Base-by-base conservation (phyloP, 2,329 filamentous ascomycete species). In the Verticillium klebahnii region DNA sequence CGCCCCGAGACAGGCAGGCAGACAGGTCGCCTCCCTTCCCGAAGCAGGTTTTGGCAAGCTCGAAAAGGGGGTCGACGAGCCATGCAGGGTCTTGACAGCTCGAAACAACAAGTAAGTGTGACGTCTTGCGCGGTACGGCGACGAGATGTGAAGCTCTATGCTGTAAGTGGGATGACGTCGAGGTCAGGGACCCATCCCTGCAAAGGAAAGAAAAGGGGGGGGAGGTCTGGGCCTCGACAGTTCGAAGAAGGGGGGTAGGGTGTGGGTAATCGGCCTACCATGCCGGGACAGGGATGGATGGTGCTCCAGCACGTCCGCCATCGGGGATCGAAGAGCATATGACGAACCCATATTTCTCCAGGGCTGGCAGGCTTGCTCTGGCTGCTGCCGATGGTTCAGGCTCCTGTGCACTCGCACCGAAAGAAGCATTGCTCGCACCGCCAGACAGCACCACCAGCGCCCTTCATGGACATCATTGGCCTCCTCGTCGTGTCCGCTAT, bases 401-500 rank as follows among this genome's bases (percentile, higher is more conserved):
- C n/a, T 50, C 5, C 34, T 50, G 45, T 23, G 54, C 54, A 56
- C 54, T 56, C n/a, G 54, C 25, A 56, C 11, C 40, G 17, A 32
- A 19, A 56, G 54, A 32, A 17, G 25, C 31, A 34, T 29, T 17
- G 54, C 29, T 32, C 25, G 12, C 25, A 15, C 36, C 34, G 25
- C 17, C 9, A 40, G 32, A 36, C 36, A 15, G 25, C 29, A 23
- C 12, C 36, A 25, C 54, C n/a, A 40, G 59, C 57, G 25, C 57
- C 25, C 58, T 69, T 60, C 57, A 82, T 82, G 79, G 45, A 50
- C 45, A 77, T 81, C 52, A 75, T 85, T 61, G 83, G 82, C 31
- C 71, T 85, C n/a, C 74, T 85, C 19, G 73, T 80, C 59, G 73
- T 85, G 60, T 72, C 79, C 57, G 75, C 80, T 52, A 85, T 85